Base-by-base conservation (phyloP, 805 yeast species). In the Yarrowia alimentaria region DNA sequence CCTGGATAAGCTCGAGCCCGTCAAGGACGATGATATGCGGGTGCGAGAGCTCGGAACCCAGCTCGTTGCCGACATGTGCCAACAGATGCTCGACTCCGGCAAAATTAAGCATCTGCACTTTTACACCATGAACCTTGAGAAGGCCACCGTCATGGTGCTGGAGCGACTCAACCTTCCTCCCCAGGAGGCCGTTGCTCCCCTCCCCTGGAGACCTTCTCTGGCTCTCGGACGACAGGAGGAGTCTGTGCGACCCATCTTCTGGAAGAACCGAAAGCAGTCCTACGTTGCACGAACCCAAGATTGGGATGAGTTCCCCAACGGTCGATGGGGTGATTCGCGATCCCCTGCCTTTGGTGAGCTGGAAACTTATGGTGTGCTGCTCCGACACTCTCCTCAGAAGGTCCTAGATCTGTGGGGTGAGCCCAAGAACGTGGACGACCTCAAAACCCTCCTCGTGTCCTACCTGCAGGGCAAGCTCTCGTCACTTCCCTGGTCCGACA, bases 241-340 rank as follows among this genome's bases (percentile, higher is more conserved):
- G 66, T 70, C 83, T 24, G 90, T 91, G 45, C 79, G 96, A 63
- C 98, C 98, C 13, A 91, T 91, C 56, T 91, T 91, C 68, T 91
- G 98, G 98, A 85, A 87, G 64, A 85, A 88, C 66, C 80, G 97
- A 71, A 90, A 90, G 61, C 85, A 84, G 66, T 81, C 95, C 12
- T 91, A 91, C 65, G 80, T 88, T 55, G 78, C 88, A 40, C 77
- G 98, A 66, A 91, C 97, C 7, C 80, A 93, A 19, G 83, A 84
- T 53, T 93, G 99, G 89, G 99, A 93, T 69, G 99, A 93, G 67
- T 93, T 91, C 63, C 99, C 99, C 47, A 93, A 91, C 67, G 99
- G 99, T 55, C 77, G 99, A 70, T 93, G 96, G 90, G 99, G 99
- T 61, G 97, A 93, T 65, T 86, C 97, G 3, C 75, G 95, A 54